Base-by-base conservation (phyloP, 1,284 basidiomycete species). In the Dichomitus squalens region DNA sequence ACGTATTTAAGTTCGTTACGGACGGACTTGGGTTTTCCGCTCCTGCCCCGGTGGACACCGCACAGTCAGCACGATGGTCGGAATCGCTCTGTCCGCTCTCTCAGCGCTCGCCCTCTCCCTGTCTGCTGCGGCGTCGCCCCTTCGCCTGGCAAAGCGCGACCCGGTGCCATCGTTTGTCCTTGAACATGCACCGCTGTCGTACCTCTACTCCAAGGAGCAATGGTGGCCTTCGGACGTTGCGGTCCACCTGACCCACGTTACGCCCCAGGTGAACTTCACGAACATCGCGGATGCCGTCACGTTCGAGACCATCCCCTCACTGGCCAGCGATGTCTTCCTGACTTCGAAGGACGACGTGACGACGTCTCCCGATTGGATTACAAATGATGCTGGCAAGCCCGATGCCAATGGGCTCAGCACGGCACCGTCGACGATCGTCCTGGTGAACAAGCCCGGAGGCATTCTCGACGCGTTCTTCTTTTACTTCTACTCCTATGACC, bases 401-500 rank as follows among this genome's bases (percentile, higher is more conserved):
- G 66, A 71, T 36, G 56, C 55, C 20, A 60, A 53, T 18, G 67
- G 70, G 31, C 53, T 58, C 39, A 71, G 64, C 35, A 49, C 49
- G 16, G 68, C 65, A 4, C 68, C 72, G 18, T 68, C 66, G 23
- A 70, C 70, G 50, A 73, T 74, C 57, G 66, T 75, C 47, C 64
- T 66, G 8, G 71, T 73, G 12, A 66, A 73, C 57, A 75, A 74
- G 60, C 43, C 60, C 8, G 70, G 69, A 7, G 72, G 70, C 6
- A 69, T 75, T 44, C 64, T 73, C 5, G 75, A 75, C 35, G 73
- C 72, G 46, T 77, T 76, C 66, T 76, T 75, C 65, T 77, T 77
- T 68, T 80, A 70, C 57, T 71, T 72, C 60, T 71, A 69, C 53
- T 69, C 70, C 2, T 74, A 64, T 58, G 68, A 75, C 49, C 60